phyloP scores from a whole-genome alignment of 169 alveolate species.

The Eimeria falciformis region DNA sequence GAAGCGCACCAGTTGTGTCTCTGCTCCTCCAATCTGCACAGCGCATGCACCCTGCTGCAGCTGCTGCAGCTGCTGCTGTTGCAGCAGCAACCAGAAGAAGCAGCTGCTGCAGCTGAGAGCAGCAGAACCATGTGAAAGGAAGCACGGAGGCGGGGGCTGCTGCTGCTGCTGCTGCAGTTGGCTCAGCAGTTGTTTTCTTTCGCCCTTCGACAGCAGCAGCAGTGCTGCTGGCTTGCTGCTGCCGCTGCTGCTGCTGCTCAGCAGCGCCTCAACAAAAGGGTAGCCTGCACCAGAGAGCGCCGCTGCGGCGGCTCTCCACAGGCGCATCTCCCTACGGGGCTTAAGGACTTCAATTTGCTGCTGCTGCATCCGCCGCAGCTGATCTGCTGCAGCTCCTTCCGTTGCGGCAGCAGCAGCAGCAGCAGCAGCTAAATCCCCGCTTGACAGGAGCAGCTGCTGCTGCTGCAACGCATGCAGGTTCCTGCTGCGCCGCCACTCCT shows the following conservation, averaged over 20 bases:
- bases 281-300: not conserved
- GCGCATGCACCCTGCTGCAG: conserved; percentile 39
- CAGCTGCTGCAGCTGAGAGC: conserved; percentile 65
- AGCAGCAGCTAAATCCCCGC: not conserved
- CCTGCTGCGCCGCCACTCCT: conserved; percentile 13
- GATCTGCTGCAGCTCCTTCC: not conserved
- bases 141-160: conserved; percentile 47
- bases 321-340: conserved; percentile 52
- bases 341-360: not conserved
- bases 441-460: conserved; percentile 53
- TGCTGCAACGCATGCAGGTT: conserved; percentile 57
- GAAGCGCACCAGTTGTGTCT: not conserved
- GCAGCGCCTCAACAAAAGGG: conserved; percentile 17
- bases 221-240: conserved; percentile 38
- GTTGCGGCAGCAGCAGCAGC: not conserved
- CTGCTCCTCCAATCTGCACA: conserved; percentile 30
- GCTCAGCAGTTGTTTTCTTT: conserved; percentile 28
- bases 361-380: conserved; percentile 29
- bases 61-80: conserved; percentile 61
- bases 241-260: conserved; percentile 34
- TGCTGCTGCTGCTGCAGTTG: conserved; percentile 45
- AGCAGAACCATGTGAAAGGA: conserved; percentile 38
- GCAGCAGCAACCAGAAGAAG: conserved; percentile 67
- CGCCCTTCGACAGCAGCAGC: conserved; percentile 42
- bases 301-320: conserved; percentile 29